Evolutionary conservation across 2,329 filamentous ascomycete genomes (phyloP).

Genomic region (Chaetomiaceae sp.): DNA sequence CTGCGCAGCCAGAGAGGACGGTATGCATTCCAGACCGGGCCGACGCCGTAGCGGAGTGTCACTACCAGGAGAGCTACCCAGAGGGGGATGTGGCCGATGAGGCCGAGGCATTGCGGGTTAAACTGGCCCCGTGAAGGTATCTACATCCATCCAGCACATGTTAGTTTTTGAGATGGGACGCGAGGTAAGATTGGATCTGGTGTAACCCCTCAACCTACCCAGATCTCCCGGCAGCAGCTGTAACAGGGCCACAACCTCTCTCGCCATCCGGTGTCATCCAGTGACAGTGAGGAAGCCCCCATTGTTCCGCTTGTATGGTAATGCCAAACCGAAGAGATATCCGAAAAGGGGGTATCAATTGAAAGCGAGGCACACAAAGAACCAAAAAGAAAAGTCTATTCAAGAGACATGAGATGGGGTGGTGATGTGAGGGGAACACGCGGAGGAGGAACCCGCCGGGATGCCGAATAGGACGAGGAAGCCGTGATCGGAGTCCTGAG

Average conservation of each 20-base stretch:
- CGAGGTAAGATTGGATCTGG: background rate
- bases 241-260: slow-evolving; percentile 29
- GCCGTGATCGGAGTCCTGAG: background rate
- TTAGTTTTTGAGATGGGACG: slow-evolving; percentile 9
- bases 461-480: background rate
- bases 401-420: background rate
- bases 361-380: background rate
- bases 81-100: slow-evolving; percentile 31
- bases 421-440: slow-evolving; percentile 8
- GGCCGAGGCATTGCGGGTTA: slow-evolving; percentile 31
- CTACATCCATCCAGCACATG: slow-evolving; percentile 18
- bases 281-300: background rate
- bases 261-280: slow-evolving; percentile 11
- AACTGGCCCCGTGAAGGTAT: slow-evolving; percentile 29
- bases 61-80: slow-evolving; percentile 30
- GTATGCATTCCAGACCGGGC: slow-evolving; percentile 29
- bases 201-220: slow-evolving; percentile 28
- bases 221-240: slow-evolving; percentile 30
- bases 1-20: slow-evolving; percentile 33
- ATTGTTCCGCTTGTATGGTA: too few species aligned
- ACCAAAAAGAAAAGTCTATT: background rate
- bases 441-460: too few species aligned
- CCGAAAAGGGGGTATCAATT: background rate
- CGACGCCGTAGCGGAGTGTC: slow-evolving; percentile 30
- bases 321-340: background rate